A percentile compares a stretch with the other conserved stretches of the same genome.
Conservation (phyloP, 2,329 filamentous ascomycete species). For the Aspergillus flavus region DNA sequence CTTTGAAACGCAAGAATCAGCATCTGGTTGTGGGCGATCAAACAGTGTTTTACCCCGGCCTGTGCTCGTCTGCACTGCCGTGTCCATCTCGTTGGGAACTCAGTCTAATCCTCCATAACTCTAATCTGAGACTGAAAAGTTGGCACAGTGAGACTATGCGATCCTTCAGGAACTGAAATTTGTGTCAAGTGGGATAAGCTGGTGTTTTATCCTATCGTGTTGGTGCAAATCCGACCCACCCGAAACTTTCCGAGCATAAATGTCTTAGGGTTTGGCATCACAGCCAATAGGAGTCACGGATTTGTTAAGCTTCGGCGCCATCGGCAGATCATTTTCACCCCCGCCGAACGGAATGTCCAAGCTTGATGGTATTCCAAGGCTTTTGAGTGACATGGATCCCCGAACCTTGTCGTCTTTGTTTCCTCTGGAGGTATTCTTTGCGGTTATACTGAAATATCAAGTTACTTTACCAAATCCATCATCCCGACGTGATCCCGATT, state of each 20-base stretch:
- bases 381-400: not conserved
- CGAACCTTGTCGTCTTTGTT: not conserved
- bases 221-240: not conserved
- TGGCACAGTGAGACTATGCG: not conserved
- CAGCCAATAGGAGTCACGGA: not conserved
- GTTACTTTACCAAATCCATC: not conserved
- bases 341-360: not conserved
- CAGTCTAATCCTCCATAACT: not conserved
- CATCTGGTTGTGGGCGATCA: not conserved
- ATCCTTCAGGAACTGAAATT: not conserved
- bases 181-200: not conserved
- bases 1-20: not conserved
- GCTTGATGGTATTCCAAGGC: not conserved
- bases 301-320: not conserved
- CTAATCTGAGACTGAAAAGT: not conserved
- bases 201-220: not conserved
- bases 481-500: not conserved
- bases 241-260: not conserved
- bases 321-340: not conserved
- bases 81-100: not conserved
- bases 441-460: not conserved
- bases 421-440: not conserved
- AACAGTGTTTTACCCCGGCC: not conserved
- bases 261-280: not conserved
- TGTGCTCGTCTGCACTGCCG: not conserved